A percentile compares a stretch with the other conserved stretches of the same genome.
These are phyloP conservation scores for Grosmannia serpens DNA, from an alignment of 2,329 filamentous ascomycete species.

Conservation along the genomic window DNA sequence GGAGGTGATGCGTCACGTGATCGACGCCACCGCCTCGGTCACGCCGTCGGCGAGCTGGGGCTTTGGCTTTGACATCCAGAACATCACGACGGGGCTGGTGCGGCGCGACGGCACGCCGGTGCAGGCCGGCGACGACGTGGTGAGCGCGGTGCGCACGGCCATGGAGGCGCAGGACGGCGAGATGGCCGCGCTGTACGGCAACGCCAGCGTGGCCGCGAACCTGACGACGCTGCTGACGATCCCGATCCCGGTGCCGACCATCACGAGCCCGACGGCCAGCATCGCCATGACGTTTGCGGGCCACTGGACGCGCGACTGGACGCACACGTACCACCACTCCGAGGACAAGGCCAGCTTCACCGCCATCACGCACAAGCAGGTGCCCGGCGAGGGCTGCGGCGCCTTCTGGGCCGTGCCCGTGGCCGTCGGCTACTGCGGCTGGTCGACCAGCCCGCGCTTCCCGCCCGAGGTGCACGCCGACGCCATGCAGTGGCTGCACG, in stretches of 20 bases:
- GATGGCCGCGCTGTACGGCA: background rate
- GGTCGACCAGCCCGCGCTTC: conserved; percentile 6
- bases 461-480: conserved; percentile 1
- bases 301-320: conserved; percentile 9
- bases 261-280: background rate
- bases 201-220: background rate
- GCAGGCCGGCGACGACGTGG: background rate
- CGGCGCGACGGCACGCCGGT: background rate
- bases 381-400: conserved; percentile 12
- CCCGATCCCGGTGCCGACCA: background rate
- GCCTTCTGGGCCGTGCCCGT: conserved; percentile 11
- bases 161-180: background rate
- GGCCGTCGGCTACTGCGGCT: conserved; percentile 8
- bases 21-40: conserved; percentile 1
- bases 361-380: conserved; percentile 7
- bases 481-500: background rate
- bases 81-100: background rate
- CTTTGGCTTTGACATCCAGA: background rate
- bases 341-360: conserved; percentile 6
- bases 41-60: conserved; percentile 1
- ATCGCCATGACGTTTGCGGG: conserved; percentile 1
- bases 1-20: conserved; percentile 8
- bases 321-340: conserved; percentile 5
- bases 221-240: background rate
- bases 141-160: background rate